These are phyloP conservation scores for Talaromyces atroroseus DNA, from an alignment of 2,329 filamentous ascomycete genomes.

Conservation along the genomic window DNA sequence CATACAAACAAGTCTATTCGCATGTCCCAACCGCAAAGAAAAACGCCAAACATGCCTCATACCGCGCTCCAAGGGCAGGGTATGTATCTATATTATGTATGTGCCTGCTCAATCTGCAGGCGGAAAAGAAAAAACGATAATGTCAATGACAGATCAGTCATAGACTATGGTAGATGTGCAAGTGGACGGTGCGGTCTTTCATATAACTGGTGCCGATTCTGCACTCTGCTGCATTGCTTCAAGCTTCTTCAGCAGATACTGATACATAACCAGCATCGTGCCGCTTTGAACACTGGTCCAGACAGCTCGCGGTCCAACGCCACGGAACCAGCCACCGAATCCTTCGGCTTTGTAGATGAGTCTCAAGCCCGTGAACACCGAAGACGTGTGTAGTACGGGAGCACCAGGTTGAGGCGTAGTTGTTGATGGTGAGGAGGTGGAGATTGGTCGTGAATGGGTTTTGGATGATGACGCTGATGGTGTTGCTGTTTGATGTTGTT, in stretches of 20 bases:
- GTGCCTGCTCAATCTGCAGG: neutral
- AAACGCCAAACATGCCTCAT: slow-evolving; percentile 15
- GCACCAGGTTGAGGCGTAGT: slow-evolving; percentile 74
- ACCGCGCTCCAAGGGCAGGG: slow-evolving; percentile 2
- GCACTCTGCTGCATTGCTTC: slow-evolving; percentile 45
- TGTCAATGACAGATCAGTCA: neutral
- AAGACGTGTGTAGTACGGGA: slow-evolving; percentile 78
- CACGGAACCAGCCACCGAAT: slow-evolving; percentile 83
- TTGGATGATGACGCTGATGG: slow-evolving; percentile 27
- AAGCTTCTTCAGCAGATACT: slow-evolving; percentile 74
- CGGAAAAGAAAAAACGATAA: neutral
- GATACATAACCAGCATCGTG: slow-evolving; percentile 94
- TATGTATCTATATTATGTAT: slow-evolving; percentile 1
- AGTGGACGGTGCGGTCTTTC: neutral
- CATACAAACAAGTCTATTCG: slow-evolving; percentile 4
- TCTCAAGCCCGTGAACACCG: slow-evolving; percentile 73
- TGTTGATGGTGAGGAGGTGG: slow-evolving; percentile 82
- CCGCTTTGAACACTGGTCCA: slow-evolving; percentile 98
- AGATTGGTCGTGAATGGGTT: slow-evolving; percentile 67
- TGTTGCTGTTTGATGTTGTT: neutral
- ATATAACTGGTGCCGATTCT: slow-evolving; percentile 3
- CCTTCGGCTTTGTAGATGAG: slow-evolving; percentile 91
- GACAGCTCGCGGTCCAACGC: slow-evolving; percentile 83
- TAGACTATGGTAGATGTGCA: neutral
- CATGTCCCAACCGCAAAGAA: neutral